Conservation (phyloP, 805 yeast species). For the Komagataella phaffii region DNA sequence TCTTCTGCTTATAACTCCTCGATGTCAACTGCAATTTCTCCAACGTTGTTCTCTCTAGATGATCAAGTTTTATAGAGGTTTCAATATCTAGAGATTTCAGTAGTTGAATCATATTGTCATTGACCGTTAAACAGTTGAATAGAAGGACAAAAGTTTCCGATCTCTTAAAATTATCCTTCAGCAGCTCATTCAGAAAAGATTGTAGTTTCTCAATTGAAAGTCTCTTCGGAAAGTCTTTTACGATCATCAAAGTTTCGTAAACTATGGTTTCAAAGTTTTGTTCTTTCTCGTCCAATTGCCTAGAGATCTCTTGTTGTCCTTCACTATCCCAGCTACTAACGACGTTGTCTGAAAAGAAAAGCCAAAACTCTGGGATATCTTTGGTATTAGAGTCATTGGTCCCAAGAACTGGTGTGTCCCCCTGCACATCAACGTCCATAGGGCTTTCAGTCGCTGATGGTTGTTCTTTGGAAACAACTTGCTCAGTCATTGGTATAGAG, state of each 20-base stretch:
- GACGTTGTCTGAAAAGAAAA: constrained; percentile 2
- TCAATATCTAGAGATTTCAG: constrained; percentile 14
- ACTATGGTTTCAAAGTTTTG: background rate
- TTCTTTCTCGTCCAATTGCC: constrained; percentile 3
- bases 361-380: background rate
- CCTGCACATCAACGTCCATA: background rate
- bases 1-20: constrained; percentile 12
- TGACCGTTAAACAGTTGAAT: constrained; percentile 12
- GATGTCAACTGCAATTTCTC: constrained; percentile 14
- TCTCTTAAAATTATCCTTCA: background rate
- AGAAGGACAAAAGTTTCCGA: constrained; percentile 9
- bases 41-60: constrained; percentile 14
- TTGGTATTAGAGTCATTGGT: background rate
- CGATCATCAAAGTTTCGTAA: background rate
- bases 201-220: constrained; percentile 5
- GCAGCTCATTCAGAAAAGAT: background rate
- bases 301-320: constrained; percentile 9
- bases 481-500: background rate
- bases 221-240: constrained; percentile 2
- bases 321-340: constrained; percentile 8
- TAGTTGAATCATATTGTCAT: constrained; percentile 7
- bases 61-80: constrained; percentile 12
- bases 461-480: background rate
- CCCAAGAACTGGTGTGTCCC: background rate
- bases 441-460: background rate